phyloP scores from a whole-genome alignment of 2,329 filamentous ascomycete genomes.

The Xylariaceae sp. region DNA sequence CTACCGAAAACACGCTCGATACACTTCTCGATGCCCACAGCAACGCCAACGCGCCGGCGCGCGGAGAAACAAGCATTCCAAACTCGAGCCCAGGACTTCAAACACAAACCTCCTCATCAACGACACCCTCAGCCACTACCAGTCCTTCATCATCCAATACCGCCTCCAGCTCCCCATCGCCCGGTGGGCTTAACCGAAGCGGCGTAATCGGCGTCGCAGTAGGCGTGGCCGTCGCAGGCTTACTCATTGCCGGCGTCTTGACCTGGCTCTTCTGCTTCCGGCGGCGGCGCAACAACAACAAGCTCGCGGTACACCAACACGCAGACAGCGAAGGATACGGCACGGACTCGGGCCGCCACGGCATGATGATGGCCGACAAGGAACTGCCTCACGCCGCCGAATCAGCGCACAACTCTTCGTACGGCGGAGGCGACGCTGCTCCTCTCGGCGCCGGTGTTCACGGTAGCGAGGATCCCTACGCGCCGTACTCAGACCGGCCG shows the following conservation, averaged over 20 bases:
- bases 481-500: conserved; percentile 33
- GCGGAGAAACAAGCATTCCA: too few species aligned
- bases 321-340: conserved; percentile 22
- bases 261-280: conserved; percentile 42
- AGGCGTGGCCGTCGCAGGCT: conserved; percentile 24
- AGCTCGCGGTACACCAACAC: conserved; percentile 21
- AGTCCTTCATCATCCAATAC: not conserved
- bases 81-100: too few species aligned
- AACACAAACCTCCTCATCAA: not conserved
- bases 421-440: conserved; percentile 15
- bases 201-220: conserved; percentile 27
- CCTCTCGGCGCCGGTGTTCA: conserved; percentile 4
- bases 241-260: conserved; percentile 38
- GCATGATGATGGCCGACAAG: conserved; percentile 42
- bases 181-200: conserved; percentile 1
- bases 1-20: not conserved
- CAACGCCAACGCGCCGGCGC: too few species aligned
- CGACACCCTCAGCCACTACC: not conserved
- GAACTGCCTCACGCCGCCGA: conserved; percentile 14
- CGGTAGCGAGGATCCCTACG: conserved; percentile 23
- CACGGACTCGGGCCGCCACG: conserved; percentile 24
- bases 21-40: fast-evolving
- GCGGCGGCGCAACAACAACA: conserved; percentile 35
- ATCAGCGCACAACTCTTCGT: conserved; percentile 17
- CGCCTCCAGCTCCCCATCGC: too few species aligned